phyloP scores from a whole-genome alignment of 148 eudicot species.

The Persicaria tinctoria region DNA sequence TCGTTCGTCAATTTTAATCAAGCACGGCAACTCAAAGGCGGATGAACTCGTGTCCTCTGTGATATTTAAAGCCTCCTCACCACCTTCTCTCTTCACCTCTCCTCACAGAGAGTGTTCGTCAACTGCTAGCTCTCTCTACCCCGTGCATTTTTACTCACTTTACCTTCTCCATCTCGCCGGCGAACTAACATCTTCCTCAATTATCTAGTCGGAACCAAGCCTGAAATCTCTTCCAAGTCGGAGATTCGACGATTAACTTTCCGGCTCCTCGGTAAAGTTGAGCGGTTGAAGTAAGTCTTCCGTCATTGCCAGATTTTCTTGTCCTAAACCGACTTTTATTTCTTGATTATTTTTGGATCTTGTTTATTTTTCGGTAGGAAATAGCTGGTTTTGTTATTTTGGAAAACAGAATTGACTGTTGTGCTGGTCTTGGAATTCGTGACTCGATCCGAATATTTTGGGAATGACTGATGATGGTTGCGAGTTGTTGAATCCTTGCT shows the following conservation, averaged over 20 bases:
- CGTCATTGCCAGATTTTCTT: not conserved
- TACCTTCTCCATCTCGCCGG: not conserved
- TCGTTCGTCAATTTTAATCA: not conserved
- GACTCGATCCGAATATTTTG: slow-evolving; percentile 1
- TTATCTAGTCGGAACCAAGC: not conserved
- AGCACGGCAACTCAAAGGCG: slow-evolving; percentile 9
- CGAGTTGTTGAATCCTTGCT: not conserved
- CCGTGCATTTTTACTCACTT: not conserved
- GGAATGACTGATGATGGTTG: slow-evolving; percentile 1
- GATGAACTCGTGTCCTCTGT: not conserved
- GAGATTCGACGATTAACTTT: not conserved
- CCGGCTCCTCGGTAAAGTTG: too few species aligned
- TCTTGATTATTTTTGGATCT: slow-evolving; percentile 5
- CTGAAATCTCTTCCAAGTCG: not conserved
- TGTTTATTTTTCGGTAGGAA: not conserved
- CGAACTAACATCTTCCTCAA: not conserved
- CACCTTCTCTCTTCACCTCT: not conserved
- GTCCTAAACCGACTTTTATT: not conserved
- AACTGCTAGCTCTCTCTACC: not conserved
- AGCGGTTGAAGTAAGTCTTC: not conserved
- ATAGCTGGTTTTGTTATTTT: not conserved
- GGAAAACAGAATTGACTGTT: not conserved
- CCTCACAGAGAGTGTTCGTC: not conserved
- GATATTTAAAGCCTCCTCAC: not conserved
- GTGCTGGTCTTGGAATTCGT: slow-evolving; percentile 4